A percentile compares a stretch with the other conserved stretches of the same genome.
Conservation (phyloP, 2,329 filamentous ascomycete genomes). For the Cercospora sp. region DNA sequence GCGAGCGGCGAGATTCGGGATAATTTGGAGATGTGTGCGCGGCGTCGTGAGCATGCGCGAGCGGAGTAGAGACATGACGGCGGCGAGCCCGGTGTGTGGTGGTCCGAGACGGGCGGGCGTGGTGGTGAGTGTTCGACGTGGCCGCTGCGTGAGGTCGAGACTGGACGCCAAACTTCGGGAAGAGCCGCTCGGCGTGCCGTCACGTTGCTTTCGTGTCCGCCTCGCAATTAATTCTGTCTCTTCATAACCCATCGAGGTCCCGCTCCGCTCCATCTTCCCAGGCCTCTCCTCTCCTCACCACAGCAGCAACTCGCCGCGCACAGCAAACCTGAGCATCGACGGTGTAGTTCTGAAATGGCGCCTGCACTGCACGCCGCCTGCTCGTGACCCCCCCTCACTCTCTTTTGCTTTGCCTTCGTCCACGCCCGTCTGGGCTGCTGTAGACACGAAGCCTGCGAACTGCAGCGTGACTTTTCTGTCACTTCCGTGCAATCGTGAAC, state of each 20-base stretch:
- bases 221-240: conserved; percentile 4
- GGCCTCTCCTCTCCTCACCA: conserved; percentile 9
- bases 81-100: neutral
- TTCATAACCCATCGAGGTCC: neutral
- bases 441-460: conserved; percentile 21
- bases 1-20: conserved; percentile 34
- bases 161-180: neutral
- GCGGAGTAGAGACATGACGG: conserved; percentile 36
- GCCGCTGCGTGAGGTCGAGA: conserved; percentile 6
- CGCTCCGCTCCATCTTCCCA: neutral
- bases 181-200: neutral
- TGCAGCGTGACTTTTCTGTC: conserved; percentile 19
- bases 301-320: conserved; percentile 12
- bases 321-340: conserved; percentile 14
- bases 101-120: conserved; percentile 2
- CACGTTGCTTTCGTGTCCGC: conserved; percentile 1
- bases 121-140: conserved; percentile 9
- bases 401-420: conserved; percentile 14
- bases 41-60: conserved; percentile 35
- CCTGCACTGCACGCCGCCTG: conserved; percentile 20
- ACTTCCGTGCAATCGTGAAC: conserved; percentile 12
- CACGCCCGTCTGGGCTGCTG: conserved; percentile 21
- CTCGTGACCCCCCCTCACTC: conserved; percentile 15
- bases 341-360: conserved; percentile 22
- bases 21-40: conserved; percentile 38